Evolutionary conservation across 2,329 filamentous ascomycete genomes (phyloP).

Genomic region (Aphanocladium album): DNA sequence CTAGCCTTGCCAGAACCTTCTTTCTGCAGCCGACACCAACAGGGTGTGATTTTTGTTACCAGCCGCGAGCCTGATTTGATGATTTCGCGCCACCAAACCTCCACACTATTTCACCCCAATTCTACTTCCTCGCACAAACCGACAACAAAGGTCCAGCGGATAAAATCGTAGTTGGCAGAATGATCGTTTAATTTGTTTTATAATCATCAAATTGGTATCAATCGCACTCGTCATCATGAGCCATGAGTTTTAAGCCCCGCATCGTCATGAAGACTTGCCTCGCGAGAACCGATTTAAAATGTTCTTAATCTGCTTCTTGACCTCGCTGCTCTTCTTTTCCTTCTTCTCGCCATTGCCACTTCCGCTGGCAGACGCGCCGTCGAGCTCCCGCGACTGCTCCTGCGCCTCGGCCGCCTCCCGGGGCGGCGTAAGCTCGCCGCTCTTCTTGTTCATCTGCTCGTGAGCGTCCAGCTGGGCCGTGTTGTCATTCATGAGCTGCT

Average conservation of each 20-base stretch:
- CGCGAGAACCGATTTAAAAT: slow-evolving; percentile 9
- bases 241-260: not conserved
- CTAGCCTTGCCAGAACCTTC: no score
- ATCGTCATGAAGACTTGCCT: not conserved
- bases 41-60: no score
- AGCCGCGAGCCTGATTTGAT: no score
- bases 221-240: not conserved
- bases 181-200: not conserved
- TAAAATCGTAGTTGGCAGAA: not conserved
- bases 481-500: slow-evolving; percentile 50
- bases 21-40: no score
- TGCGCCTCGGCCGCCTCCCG: slow-evolving; percentile 2
- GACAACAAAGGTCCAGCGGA: no score
- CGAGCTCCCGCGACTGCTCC: not conserved
- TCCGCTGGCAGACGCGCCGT: not conserved
- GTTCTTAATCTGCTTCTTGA: slow-evolving; percentile 12
- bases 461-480: slow-evolving; percentile 46
- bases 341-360: not conserved
- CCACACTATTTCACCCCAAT: no score
- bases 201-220: not conserved
- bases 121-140: no score
- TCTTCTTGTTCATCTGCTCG: slow-evolving; percentile 24
- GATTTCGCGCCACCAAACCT: no score
- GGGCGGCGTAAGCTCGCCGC: slow-evolving; percentile 16
- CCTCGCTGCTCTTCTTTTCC: slow-evolving; percentile 4